Conservation (phyloP, 257 asterid species). For the Solanum clarkiae region DNA sequence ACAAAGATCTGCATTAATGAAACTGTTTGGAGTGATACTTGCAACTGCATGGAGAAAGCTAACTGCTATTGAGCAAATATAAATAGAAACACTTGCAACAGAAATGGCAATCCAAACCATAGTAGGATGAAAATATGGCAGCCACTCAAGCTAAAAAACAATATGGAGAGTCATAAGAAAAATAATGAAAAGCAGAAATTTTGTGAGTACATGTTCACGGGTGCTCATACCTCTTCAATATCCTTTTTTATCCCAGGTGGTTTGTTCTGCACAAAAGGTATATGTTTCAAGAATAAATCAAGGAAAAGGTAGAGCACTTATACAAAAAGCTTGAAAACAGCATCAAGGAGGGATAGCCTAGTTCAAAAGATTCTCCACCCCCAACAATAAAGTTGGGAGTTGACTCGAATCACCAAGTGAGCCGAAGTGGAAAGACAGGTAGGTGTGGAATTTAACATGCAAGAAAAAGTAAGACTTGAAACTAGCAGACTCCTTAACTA, state of each 20-base stretch:
- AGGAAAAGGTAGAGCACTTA: not conserved
- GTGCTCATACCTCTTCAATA: conserved; percentile 30
- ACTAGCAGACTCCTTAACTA: not conserved
- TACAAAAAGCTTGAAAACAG: not conserved
- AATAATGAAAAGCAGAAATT: not conserved
- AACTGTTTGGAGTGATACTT: not conserved
- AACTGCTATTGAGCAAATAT: not conserved
- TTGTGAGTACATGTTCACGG: not conserved
- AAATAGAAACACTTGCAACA: not conserved
- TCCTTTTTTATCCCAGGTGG: conserved; percentile 19
- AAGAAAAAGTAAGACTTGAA: not conserved
- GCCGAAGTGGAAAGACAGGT: not conserved
- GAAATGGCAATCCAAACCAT: not conserved
- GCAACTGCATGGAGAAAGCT: not conserved
- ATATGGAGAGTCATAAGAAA: not conserved
- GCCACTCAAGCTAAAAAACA: not conserved
- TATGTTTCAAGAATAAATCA: not conserved
- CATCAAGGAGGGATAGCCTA: not conserved
- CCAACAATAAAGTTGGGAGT: not conserved
- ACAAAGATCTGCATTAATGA: not conserved
- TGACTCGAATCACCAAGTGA: not conserved
- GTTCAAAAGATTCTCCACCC: not conserved
- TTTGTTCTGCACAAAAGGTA: conserved; percentile 26
- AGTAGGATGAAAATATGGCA: not conserved
- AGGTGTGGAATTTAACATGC: not conserved